Evolutionary conservation across 306 rosid genomes (phyloP), one percentile per base, ranked within the genome.

Genomic region (Medicago arabica): DNA sequence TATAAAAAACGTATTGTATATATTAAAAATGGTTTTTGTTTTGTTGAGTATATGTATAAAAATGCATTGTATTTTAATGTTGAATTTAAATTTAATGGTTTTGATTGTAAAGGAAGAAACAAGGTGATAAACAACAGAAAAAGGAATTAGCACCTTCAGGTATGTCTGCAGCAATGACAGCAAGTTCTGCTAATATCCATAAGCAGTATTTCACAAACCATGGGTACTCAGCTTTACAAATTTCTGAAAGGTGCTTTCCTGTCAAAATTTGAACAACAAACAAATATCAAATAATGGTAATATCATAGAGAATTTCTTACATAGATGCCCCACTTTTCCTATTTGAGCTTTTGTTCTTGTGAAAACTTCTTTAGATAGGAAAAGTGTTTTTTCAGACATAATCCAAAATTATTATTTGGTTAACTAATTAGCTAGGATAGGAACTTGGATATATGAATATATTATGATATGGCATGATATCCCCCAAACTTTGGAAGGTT

Each of bases 141-240:
- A 6, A 17, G 34, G 25, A 13, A 17, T 11, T 5, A 28, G 7
- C 3, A 69, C 97, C 97, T 90, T 94, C 97, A 7, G 98, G 96
- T 77, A 94, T 94, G 69, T 94, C 98, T 5, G 97, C 97, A 7
- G 95, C 96, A 75, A 92, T 92, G 75, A 93, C 96, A 15, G 97
- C 90, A 49, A 85, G 39, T 83, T 93, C 97, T 0, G 98, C 98
- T n/a, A 91, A 80, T 83, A 94, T 28, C 98, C 97, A 94, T 10
- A 94, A 62, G 69, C 95, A 90, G 53, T 92, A 92, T 72, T 84
- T 94, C 0, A 90, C 88, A 34, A 80, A 34, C 21, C 55, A 9
- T 36, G 98, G 97, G 41, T 94, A 94, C 83, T 94, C 98, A 0
- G 87, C 89, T 78, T 87, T 94, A 65, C 93, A 94, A 38, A 94